Evolutionary conservation across 2,329 filamentous ascomycete species (phyloP).

Genomic region (Dactylellina drechsleri): DNA sequence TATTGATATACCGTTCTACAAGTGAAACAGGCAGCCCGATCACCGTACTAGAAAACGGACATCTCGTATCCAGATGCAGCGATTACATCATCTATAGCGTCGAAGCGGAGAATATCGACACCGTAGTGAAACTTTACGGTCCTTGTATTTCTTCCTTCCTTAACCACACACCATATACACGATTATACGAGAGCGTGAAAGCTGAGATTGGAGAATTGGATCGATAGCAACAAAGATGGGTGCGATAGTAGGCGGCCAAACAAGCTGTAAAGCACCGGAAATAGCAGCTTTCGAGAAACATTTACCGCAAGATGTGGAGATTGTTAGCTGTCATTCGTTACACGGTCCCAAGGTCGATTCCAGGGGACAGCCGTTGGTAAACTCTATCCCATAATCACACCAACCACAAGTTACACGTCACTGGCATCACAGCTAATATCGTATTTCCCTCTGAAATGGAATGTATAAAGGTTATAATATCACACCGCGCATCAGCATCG

Average conservation of each 20-base stretch:
- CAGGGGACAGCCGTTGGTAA: slow-evolving; percentile 85
- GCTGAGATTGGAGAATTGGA: neutral
- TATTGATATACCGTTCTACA: too few relatives aligned
- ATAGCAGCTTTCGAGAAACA: slow-evolving; percentile 91
- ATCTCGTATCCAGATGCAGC: slow-evolving; percentile 93
- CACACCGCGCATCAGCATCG: slow-evolving; percentile 83
- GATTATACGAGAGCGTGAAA: neutral
- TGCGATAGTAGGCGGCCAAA: slow-evolving; percentile 96
- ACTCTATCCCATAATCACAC: too few relatives aligned
- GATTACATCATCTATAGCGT: slow-evolving; percentile 99
- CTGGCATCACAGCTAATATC: too few relatives aligned
- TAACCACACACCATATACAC: neutral
- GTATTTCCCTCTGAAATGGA: neutral
- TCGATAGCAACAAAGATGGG: slow-evolving; percentile 85
- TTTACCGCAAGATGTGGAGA: slow-evolving; percentile 87
- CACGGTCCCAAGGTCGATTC: slow-evolving; percentile 92
- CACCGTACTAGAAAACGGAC: slow-evolving; percentile 91
- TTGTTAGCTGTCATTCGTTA: slow-evolving; percentile 94
- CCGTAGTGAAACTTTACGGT: slow-evolving; percentile 86
- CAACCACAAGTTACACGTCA: too few relatives aligned
- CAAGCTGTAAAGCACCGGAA: slow-evolving; percentile 97
- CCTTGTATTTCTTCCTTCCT: slow-evolving; percentile 75
- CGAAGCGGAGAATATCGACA: slow-evolving; percentile 88
- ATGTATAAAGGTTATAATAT: slow-evolving; percentile 75
- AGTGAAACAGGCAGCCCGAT: slow-evolving; percentile 63